These are phyloP conservation scores for Sarocladium strictum DNA, from an alignment of 2,329 filamentous ascomycete species.

Conservation along the genomic window DNA sequence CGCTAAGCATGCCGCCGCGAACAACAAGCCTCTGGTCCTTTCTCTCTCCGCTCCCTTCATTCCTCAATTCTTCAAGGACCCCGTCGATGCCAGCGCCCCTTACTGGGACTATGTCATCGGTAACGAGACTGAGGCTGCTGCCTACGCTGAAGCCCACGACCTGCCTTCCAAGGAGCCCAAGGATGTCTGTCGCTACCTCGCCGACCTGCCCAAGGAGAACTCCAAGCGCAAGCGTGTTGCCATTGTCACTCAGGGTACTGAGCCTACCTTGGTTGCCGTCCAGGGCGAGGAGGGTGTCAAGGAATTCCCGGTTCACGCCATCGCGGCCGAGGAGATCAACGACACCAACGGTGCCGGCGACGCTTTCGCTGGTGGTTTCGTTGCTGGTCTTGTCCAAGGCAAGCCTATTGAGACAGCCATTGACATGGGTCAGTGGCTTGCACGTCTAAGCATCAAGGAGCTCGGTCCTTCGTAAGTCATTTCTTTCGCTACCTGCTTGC, in stretches of 20 bases:
- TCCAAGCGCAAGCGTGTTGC: constrained; percentile 73
- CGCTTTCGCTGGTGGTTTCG: constrained; percentile 91
- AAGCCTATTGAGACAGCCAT: constrained; percentile 72
- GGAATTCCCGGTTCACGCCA: constrained; percentile 75
- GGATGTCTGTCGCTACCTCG: constrained; percentile 79
- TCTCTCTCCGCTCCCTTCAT: constrained; percentile 96
- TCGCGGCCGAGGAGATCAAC: constrained; percentile 72
- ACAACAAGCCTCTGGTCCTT: constrained; percentile 89
- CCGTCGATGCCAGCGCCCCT: constrained; percentile 74
- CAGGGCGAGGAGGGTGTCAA: constrained; percentile 65
- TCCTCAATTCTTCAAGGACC: constrained; percentile 95
- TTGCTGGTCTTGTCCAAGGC: constrained; percentile 81
- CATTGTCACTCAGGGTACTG: constrained; percentile 91
- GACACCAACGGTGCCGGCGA: constrained; percentile 98
- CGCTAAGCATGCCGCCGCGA: constrained; percentile 78
- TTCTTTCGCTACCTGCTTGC: constrained; percentile 3
- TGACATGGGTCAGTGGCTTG: constrained; percentile 95
- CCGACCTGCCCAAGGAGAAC: constrained; percentile 90
- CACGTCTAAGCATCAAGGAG: constrained; percentile 88
- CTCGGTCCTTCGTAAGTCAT: constrained; percentile 84
- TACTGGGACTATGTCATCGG: constrained; percentile 97
- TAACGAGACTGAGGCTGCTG: constrained; percentile 90
- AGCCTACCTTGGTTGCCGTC: constrained; percentile 79
- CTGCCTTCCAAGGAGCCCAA: constrained; percentile 71
- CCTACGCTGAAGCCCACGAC: constrained; percentile 78